Conservation (phyloP, 2,329 filamentous ascomycete genomes). For the Fusarium paranaense region DNA sequence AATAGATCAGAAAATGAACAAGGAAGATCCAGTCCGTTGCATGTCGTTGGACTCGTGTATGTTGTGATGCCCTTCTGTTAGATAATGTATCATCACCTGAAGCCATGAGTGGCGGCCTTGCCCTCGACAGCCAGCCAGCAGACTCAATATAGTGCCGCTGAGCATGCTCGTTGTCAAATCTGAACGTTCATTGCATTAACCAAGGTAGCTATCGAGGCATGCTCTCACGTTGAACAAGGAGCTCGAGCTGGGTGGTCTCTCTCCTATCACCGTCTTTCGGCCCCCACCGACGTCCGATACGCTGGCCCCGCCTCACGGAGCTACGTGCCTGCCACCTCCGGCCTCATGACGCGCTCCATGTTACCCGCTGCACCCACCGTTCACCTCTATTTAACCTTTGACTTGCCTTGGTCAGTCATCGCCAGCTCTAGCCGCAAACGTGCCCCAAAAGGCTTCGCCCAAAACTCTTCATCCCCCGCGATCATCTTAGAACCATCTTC, state of each 20-base stretch:
- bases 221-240: background rate
- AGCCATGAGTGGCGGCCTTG: background rate
- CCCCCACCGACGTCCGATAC: conserved; percentile 10
- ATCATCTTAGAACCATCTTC: background rate
- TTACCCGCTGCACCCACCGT: conserved; percentile 11
- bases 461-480: background rate
- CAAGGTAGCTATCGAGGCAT: background rate
- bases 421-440: conserved; percentile 1
- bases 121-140: background rate
- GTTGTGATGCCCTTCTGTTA: background rate
- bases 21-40: background rate
- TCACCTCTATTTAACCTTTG: conserved; percentile 6
- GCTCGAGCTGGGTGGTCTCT: background rate
- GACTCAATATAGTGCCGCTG: background rate
- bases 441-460: background rate
- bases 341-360: conserved; percentile 41
- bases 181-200: background rate
- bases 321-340: conserved; percentile 18
- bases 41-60: background rate
- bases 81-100: background rate
- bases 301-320: conserved; percentile 24
- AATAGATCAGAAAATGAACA: background rate
- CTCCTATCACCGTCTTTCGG: background rate
- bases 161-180: background rate
- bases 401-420: conserved; percentile 1